These are phyloP conservation scores for Strombidium stylifer DNA, from an alignment of 73 alveolate genomes.

Conservation along the genomic window DNA sequence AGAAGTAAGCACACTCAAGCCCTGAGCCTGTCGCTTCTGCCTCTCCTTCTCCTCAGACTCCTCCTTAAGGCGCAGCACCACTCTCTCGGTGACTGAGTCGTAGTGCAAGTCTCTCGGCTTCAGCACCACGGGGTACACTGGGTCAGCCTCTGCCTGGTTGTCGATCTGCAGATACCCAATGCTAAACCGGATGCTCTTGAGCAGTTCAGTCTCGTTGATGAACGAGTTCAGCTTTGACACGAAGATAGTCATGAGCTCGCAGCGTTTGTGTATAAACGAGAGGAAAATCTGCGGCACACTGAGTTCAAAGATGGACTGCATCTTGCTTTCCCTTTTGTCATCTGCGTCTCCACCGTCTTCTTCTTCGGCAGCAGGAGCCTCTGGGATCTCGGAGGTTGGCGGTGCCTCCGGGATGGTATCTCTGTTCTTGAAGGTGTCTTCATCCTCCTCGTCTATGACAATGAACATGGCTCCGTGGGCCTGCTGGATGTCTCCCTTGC, in stretches of 20 bases:
- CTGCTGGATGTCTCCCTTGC: no score
- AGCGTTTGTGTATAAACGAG: constrained; percentile 17
- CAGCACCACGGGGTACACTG: constrained; percentile 45
- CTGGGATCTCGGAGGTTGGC: constrained; percentile 9
- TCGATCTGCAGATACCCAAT: constrained; percentile 44
- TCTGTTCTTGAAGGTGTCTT: constrained; percentile 55
- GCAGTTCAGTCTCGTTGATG: constrained; percentile 24
- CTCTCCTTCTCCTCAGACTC: constrained; percentile 2
- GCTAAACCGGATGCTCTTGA: constrained; percentile 17
- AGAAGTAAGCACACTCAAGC: background rate
- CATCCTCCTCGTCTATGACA: no score
- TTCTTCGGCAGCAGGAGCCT: constrained; percentile 10
- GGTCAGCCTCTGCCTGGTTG: constrained; percentile 35
- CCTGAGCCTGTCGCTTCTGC: background rate
- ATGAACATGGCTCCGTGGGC: no score
- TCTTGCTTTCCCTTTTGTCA: constrained; percentile 6
- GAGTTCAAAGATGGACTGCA: constrained; percentile 31
- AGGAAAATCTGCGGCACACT: constrained; percentile 1
- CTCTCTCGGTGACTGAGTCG: background rate
- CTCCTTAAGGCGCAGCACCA: no score
- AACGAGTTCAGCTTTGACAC: constrained; percentile 3
- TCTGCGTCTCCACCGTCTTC: constrained; percentile 30
- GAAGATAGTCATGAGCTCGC: constrained; percentile 17
- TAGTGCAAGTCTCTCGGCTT: constrained; percentile 32
- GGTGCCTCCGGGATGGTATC: constrained; percentile 34